Evolutionary conservation across 2,329 filamentous ascomycete genomes (phyloP).

Genomic region (Cercospora sp.): DNA sequence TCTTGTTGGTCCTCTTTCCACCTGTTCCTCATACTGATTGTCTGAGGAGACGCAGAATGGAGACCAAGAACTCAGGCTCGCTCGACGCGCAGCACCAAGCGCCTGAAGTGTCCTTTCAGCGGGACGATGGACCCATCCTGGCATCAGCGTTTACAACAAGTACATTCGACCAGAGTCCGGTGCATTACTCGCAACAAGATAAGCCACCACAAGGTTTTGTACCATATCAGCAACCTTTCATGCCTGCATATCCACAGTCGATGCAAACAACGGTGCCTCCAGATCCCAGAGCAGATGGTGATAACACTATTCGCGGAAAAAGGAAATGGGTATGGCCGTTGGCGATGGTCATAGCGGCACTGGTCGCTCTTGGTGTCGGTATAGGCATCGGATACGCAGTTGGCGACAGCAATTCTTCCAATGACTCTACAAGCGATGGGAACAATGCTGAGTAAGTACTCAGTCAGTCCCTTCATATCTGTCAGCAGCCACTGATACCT

Average conservation of each 20-base stretch:
- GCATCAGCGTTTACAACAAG: not conserved
- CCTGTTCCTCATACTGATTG: no score
- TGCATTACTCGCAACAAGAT: slow-evolving; percentile 1
- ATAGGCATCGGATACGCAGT: slow-evolving; percentile 16
- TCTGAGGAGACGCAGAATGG: no score
- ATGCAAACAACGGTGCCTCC: not conserved
- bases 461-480: not conserved
- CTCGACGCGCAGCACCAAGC: slow-evolving; percentile 4
- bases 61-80: not conserved
- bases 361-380: slow-evolving; percentile 8
- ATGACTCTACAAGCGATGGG: not conserved
- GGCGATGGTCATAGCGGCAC: slow-evolving; percentile 1
- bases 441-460: not conserved
- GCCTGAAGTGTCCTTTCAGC: slow-evolving; percentile 13
- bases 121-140: slow-evolving; percentile 12
- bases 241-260: slow-evolving; percentile 8
- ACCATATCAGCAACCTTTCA: slow-evolving; percentile 4
- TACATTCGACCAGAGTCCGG: slow-evolving; percentile 8
- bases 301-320: not conserved
- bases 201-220: not conserved
- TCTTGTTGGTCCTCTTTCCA: not conserved
- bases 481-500: not conserved
- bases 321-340: slow-evolving; percentile 14
- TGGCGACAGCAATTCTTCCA: slow-evolving; percentile 11
- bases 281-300: not conserved